A percentile compares a stretch with the other conserved stretches of the same genome.
Conservation (phyloP, 192 early-diverging fungal species). For the Pilobolus umbonatus region DNA sequence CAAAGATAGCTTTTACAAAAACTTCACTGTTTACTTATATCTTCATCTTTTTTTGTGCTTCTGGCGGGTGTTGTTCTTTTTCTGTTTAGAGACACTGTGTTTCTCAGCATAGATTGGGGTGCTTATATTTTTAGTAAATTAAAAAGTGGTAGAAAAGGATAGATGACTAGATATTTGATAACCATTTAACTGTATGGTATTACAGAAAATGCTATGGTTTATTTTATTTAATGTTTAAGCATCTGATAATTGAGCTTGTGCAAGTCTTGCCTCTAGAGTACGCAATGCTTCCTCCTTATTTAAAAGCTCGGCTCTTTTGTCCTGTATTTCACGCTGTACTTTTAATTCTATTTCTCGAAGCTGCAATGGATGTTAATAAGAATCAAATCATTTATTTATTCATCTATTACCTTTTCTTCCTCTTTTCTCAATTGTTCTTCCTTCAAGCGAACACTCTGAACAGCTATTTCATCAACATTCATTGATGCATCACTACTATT, state of each 20-base stretch:
- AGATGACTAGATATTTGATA: no score
- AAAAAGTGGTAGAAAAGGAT: no score
- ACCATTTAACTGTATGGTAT: no score
- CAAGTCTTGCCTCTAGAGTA: constrained; percentile 42
- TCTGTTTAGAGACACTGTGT: no score
- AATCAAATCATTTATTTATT: neutral
- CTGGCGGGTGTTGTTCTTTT: no score
- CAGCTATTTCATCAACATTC: constrained; percentile 39
- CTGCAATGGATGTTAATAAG: constrained; percentile 7
- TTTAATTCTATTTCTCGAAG: constrained; percentile 48
- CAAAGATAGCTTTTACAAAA: no score
- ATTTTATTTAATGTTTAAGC: constrained; percentile 11
- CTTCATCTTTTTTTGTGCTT: no score
- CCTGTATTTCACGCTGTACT: constrained; percentile 50
- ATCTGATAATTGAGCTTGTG: constrained; percentile 36
- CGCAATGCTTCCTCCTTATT: constrained; percentile 52
- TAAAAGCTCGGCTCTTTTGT: constrained; percentile 53
- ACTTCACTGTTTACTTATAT: no score
- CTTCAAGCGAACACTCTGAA: constrained; percentile 41
- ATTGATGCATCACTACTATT: constrained; percentile 27
- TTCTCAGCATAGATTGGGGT: no score
- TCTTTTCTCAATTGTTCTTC: constrained; percentile 52
- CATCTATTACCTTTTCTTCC: constrained; percentile 39
- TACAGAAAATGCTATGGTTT: no score
- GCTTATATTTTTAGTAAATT: no score